Percentiles rank a stretch among this genome's conserved stretches.
Conservation (phyloP, 306 rosid species). For the Prunus mongolica region DNA sequence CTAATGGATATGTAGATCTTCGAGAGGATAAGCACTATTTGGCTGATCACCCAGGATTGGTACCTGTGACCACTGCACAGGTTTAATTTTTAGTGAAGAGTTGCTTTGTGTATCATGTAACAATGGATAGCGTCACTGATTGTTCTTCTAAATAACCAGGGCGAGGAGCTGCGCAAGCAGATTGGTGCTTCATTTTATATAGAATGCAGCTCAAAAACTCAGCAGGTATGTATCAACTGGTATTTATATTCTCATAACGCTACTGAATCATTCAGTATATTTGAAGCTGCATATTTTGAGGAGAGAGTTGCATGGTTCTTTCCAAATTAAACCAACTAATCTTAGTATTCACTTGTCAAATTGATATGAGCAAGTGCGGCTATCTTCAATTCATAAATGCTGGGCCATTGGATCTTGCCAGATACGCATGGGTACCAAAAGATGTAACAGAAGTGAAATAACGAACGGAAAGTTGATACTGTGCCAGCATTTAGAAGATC, state of each 20-base stretch:
- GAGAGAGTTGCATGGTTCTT: background rate
- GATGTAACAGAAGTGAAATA: background rate
- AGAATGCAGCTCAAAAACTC: constrained; percentile 97
- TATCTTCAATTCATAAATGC: background rate
- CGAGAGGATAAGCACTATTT: constrained; percentile 84
- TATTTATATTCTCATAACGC: constrained; percentile 10
- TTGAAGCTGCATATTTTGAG: background rate
- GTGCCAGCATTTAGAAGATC: background rate
- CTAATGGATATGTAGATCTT: constrained; percentile 55
- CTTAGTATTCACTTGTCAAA: background rate
- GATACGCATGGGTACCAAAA: background rate
- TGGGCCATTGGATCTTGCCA: background rate
- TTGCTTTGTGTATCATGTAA: constrained; percentile 12
- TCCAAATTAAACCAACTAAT: background rate
- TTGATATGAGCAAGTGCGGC: background rate
- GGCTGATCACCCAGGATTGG: constrained; percentile 85
- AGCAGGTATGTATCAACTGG: constrained; percentile 55
- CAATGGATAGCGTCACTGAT: constrained; percentile 5
- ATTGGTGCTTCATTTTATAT: constrained; percentile 73
- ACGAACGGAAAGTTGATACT: background rate
- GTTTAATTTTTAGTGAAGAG: constrained; percentile 34
- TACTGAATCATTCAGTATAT: background rate
- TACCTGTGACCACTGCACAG: constrained; percentile 80
- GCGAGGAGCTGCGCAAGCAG: constrained; percentile 90
- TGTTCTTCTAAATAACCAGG: constrained; percentile 45